A percentile compares a stretch with the other conserved stretches of the same genome.
These are phyloP conservation scores for Albophoma yamanashiensis DNA, from an alignment of 2,329 filamentous ascomycete species.

Conservation along the genomic window DNA sequence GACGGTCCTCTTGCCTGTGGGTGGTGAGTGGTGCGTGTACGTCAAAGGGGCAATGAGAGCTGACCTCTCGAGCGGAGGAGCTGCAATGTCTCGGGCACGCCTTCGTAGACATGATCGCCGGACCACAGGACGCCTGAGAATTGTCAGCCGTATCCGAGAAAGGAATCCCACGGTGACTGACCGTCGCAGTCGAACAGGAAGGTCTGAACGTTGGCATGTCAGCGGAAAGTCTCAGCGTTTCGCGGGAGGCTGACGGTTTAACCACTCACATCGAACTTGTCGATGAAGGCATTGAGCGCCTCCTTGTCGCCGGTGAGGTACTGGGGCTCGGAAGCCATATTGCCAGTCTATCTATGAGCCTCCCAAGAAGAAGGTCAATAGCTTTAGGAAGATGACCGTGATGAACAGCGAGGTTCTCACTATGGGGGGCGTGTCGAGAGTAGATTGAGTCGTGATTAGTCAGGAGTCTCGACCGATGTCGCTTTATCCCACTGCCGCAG, in stretches of 20 bases:
- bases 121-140: conserved; percentile 84
- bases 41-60: background rate
- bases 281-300: conserved; percentile 73
- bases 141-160: background rate
- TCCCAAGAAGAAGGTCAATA: too few relatives aligned
- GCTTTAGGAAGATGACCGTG: background rate
- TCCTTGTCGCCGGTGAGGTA: conserved; percentile 70
- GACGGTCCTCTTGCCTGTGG: conserved; percentile 73
- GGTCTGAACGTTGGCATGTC: conserved; percentile 41
- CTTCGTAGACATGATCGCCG: conserved; percentile 79
- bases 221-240: background rate
- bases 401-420: background rate
- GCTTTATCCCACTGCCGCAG: background rate
- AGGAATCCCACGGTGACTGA: conserved; percentile 27
- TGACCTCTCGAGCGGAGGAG: conserved; percentile 72
- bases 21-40: background rate
- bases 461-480: background rate
- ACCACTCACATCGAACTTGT: conserved; percentile 76
- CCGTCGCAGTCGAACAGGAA: conserved; percentile 98
- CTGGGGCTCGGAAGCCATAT: conserved; percentile 29
- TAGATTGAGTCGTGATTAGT: background rate
- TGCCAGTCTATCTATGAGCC: background rate
- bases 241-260: conserved; percentile 1
- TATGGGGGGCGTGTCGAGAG: background rate
- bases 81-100: conserved; percentile 74